Conservation (phyloP, 176 grass and related monocot species). For the Raddia guianensis region DNA sequence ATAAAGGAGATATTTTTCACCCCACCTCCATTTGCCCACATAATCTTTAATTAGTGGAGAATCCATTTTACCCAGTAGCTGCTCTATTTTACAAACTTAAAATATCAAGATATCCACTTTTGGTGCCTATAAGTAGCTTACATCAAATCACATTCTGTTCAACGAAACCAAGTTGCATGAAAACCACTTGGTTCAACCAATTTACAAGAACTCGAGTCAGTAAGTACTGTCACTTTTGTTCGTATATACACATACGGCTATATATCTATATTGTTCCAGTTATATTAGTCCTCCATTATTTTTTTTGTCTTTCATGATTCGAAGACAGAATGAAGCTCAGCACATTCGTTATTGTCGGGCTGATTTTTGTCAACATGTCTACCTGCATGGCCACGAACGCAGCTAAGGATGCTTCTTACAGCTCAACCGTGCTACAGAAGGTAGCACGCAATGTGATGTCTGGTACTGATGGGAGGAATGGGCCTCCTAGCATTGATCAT, state of each 20-base stretch:
- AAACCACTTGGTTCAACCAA: neutral
- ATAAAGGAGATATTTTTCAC: conserved; percentile 9
- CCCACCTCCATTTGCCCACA: neutral
- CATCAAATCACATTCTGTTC: conserved; percentile 23
- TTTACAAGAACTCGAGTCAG: neutral
- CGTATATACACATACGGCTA: too few relatives aligned
- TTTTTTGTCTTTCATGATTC: neutral
- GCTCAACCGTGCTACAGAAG: neutral
- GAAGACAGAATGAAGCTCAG: conserved; percentile 22
- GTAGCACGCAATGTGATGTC: conserved; percentile 26
- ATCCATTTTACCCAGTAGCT: conserved; percentile 26
- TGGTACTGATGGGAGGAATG: conserved; percentile 35
- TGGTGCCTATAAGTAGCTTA: conserved; percentile 36
- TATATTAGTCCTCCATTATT: neutral
- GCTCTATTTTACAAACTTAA: neutral
- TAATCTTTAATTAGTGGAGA: conserved; percentile 46
- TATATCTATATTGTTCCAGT: neutral
- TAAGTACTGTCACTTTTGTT: neutral
- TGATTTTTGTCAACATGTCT: conserved; percentile 15
- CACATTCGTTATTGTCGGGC: neutral
- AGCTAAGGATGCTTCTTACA: neutral
- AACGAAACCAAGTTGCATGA: neutral
- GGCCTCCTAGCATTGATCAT: conserved; percentile 51
- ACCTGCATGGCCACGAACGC: conserved; percentile 27
- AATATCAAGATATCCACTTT: conserved; percentile 16